A percentile compares a stretch with the other conserved stretches of the same genome.
phyloP scores from a whole-genome alignment of 192 early-diverging fungal species.

The Coemansia biformis region DNA sequence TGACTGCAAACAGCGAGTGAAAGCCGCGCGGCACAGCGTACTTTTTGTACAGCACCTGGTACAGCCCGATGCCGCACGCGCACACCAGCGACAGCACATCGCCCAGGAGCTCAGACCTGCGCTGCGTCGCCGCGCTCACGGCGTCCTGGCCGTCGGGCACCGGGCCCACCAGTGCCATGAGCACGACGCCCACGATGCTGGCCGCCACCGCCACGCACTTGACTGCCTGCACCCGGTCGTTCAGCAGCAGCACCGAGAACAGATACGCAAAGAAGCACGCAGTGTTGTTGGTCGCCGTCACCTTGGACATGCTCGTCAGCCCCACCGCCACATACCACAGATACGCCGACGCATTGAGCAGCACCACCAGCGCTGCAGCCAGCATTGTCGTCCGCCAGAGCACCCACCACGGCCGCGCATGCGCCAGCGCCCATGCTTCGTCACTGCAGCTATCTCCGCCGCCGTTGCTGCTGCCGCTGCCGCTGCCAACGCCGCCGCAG shows the following conservation, averaged over 20 bases:
- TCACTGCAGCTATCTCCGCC: slow-evolving; percentile 1
- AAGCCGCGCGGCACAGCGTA: slow-evolving; percentile 54
- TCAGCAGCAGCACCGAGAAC: slow-evolving; percentile 66
- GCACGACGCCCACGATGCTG: slow-evolving; percentile 63
- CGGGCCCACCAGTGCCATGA: slow-evolving; percentile 56
- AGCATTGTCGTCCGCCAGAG: slow-evolving; percentile 15
- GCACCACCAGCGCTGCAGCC: slow-evolving; percentile 45
- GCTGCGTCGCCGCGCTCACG: slow-evolving; percentile 1
- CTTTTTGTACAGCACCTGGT: slow-evolving; percentile 77
- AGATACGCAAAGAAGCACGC: slow-evolving; percentile 79
- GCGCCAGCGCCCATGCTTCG: slow-evolving; percentile 18
- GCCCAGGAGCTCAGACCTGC: slow-evolving; percentile 45
- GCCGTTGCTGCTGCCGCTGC: slow-evolving; percentile 1
- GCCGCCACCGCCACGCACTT: slow-evolving; percentile 63
- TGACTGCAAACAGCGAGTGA: slow-evolving; percentile 68
- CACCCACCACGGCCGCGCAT: slow-evolving; percentile 19
- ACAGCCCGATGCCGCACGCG: slow-evolving; percentile 69
- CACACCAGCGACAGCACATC: slow-evolving; percentile 59
- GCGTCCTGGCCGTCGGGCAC: slow-evolving; percentile 11
- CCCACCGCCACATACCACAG: slow-evolving; percentile 75
- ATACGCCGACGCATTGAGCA: slow-evolving; percentile 66
- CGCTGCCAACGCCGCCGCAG: slow-evolving; percentile 2
- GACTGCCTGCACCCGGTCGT: slow-evolving; percentile 54
- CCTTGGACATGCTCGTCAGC: slow-evolving; percentile 67
- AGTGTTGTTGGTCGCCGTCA: slow-evolving; percentile 80